Evolutionary conservation across 805 yeast species (phyloP).

Genomic region (Candida manassasensis): DNA sequence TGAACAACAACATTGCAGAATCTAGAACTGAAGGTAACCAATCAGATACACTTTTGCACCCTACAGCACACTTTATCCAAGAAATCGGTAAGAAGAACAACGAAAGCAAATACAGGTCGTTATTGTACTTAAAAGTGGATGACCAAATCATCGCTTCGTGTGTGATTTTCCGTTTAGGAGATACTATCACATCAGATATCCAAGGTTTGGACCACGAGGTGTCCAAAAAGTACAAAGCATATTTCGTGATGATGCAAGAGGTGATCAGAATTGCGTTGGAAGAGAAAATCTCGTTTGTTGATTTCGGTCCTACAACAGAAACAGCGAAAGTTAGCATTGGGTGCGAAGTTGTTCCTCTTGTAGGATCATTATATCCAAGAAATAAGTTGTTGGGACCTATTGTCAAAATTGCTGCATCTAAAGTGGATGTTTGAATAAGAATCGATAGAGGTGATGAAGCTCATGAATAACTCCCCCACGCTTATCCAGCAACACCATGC

Average conservation of each 20-base stretch:
- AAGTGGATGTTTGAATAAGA: conserved; percentile 15
- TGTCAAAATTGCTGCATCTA: conserved; percentile 13
- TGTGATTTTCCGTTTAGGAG: conserved; percentile 38
- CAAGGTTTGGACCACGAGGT: conserved; percentile 40
- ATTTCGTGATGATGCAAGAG: conserved; percentile 45
- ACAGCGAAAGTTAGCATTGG: conserved; percentile 41
- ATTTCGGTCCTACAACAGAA: conserved; percentile 44
- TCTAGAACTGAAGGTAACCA: conserved; percentile 32
- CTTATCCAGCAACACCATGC: no score
- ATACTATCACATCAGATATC: conserved; percentile 40
- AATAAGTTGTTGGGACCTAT: conserved; percentile 13
- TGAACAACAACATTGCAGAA: conserved; percentile 38
- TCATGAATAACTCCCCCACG: no score
- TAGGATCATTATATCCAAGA: conserved; percentile 33
- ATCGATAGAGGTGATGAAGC: no score
- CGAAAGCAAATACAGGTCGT: conserved; percentile 22
- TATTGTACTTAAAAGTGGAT: conserved; percentile 34
- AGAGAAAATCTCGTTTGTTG: conserved; percentile 35
- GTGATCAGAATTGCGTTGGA: conserved; percentile 37
- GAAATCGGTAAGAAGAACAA: conserved; percentile 21
- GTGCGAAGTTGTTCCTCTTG: conserved; percentile 29
- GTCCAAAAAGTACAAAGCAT: conserved; percentile 36
- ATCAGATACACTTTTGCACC: conserved; percentile 33
- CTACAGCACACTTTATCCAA: conserved; percentile 25
- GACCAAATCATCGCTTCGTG: conserved; percentile 36